A percentile compares a stretch with the other conserved stretches of the same genome.
phyloP scores from a whole-genome alignment of 129 eudicot genomes.

The Lactuca sativa region DNA sequence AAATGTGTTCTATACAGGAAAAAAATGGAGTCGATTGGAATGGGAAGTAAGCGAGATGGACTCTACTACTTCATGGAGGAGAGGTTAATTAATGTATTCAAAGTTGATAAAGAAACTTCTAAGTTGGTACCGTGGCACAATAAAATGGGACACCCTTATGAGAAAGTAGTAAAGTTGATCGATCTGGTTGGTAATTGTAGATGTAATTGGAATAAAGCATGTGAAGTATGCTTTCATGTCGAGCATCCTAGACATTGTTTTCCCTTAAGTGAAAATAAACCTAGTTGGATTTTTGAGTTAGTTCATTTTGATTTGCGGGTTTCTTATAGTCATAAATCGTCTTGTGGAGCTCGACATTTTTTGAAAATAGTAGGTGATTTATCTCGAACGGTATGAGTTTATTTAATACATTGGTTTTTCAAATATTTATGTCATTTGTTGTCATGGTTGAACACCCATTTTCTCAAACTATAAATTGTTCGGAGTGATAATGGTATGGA shows the following conservation, averaged over 20 bases:
- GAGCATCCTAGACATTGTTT: background rate
- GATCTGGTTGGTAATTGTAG: background rate
- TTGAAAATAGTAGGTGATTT: background rate
- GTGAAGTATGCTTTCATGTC: background rate
- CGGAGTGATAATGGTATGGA: background rate
- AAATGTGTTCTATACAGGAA: background rate
- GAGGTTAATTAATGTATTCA: background rate
- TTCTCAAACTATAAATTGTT: background rate
- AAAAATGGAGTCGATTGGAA: constrained; percentile 3
- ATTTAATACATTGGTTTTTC: background rate
- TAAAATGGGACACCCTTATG: background rate
- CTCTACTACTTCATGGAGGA: background rate
- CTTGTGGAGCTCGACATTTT: background rate
- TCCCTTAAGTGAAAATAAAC: background rate
- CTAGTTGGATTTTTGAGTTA: background rate
- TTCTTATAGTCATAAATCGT: background rate
- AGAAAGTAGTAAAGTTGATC: background rate
- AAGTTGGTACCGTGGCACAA: background rate
- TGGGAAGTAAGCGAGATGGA: background rate
- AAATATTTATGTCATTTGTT: background rate
- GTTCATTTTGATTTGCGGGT: background rate
- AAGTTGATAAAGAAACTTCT: background rate
- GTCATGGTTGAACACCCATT: background rate
- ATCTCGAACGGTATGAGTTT: background rate
- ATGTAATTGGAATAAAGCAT: background rate